Evolutionary conservation across 495 filamentous ascomycete species (phyloP).

Genomic region (Neurospora sp.): DNA sequence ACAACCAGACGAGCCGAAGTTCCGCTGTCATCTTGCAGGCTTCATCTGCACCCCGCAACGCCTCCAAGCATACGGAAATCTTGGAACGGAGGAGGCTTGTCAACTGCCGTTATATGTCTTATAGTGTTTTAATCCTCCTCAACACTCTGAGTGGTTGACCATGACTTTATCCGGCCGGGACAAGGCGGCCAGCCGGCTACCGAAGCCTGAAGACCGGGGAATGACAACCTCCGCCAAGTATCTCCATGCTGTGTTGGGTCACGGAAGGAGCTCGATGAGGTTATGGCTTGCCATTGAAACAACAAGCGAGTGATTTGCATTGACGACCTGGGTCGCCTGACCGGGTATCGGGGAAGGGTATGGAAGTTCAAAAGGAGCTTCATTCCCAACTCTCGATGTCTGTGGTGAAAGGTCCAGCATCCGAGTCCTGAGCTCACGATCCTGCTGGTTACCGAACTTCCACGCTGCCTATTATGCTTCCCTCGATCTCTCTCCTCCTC

Average conservation of each 20-base stretch:
- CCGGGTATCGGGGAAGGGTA: neutral
- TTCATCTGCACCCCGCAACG: neutral
- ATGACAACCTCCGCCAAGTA: neutral
- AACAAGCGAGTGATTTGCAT: neutral
- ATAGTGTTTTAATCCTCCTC: neutral
- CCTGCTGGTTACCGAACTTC: neutral
- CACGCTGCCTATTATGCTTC: constrained; percentile 9
- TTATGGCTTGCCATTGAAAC: neutral
- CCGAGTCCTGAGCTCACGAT: neutral
- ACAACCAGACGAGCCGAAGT: neutral
- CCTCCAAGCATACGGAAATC: neutral
- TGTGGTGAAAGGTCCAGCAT: neutral
- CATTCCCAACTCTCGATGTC: neutral
- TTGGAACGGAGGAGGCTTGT: neutral
- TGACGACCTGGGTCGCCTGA: neutral
- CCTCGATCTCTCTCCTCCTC: constrained; percentile 7
- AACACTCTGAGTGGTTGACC: neutral
- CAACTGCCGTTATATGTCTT: neutral
- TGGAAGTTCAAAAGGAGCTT: neutral
- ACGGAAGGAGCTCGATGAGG: neutral
- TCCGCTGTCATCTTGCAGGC: neutral
- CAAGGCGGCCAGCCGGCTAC: neutral
- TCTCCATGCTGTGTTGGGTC: neutral
- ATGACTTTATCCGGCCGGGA: neutral
- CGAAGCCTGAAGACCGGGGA: neutral